Evolutionary conservation across 2,329 filamentous ascomycete species (phyloP).

Genomic region (Fusarium poae): DNA sequence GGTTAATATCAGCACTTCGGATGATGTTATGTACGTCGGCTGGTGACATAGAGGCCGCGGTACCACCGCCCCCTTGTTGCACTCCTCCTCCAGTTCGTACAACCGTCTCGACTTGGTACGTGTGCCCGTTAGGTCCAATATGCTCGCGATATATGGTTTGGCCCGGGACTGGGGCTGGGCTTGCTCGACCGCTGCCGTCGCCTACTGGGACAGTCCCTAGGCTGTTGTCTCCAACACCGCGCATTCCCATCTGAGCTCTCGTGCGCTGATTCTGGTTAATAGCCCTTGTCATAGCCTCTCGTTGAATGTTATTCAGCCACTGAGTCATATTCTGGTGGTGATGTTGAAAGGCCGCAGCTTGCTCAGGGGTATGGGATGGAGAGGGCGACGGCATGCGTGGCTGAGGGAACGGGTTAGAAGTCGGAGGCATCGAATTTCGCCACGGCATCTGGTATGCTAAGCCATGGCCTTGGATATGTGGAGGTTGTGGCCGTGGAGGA

Average conservation of each 20-base stretch:
- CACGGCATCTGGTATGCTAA: slow-evolving; percentile 51
- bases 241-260: slow-evolving; percentile 57
- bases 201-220: slow-evolving; percentile 37
- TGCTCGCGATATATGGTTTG: slow-evolving; percentile 53
- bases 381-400: slow-evolving; percentile 53
- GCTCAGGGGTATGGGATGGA: slow-evolving; percentile 48
- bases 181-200: slow-evolving; percentile 50
- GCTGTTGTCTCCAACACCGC: slow-evolving; percentile 55
- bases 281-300: slow-evolving; percentile 59
- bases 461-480: slow-evolving; percentile 36
- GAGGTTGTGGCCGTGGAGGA: slow-evolving; percentile 41
- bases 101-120: slow-evolving; percentile 55
- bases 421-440: slow-evolving; percentile 49
- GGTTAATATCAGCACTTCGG: slow-evolving; percentile 60
- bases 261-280: slow-evolving; percentile 60
- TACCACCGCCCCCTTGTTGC: slow-evolving; percentile 19
- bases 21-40: slow-evolving; percentile 62
- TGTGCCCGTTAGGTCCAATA: slow-evolving; percentile 52
- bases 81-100: slow-evolving; percentile 43
- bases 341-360: slow-evolving; percentile 52
- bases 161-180: slow-evolving; percentile 50
- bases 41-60: slow-evolving; percentile 54
- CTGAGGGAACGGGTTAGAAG: slow-evolving; percentile 47
- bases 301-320: slow-evolving; percentile 62
- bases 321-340: slow-evolving; percentile 60